Evolutionary conservation across 805 yeast genomes (phyloP).

Genomic region (Brettanomyces anomalus): DNA sequence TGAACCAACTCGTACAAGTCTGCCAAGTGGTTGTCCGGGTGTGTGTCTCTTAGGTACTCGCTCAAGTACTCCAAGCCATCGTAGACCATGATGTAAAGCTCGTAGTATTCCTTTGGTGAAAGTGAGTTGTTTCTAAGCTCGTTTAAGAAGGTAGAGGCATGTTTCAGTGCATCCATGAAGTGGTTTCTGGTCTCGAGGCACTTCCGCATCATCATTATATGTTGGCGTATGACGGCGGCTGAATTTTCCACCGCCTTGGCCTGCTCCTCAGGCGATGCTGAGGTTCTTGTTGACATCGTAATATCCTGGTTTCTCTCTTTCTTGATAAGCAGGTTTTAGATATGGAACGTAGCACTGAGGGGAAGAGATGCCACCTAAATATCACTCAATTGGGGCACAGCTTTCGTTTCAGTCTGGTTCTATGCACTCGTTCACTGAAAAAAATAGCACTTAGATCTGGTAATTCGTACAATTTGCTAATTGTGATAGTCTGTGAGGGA

Average conservation of each 20-base stretch:
- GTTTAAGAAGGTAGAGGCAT: slow-evolving; percentile 71
- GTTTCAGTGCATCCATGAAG: slow-evolving; percentile 81
- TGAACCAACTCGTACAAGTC: slow-evolving; percentile 93
- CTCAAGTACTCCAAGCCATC: slow-evolving; percentile 72
- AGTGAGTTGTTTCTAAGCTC: slow-evolving; percentile 71
- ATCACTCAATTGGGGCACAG: no score
- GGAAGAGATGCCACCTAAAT: no score
- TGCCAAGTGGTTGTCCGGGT: slow-evolving; percentile 65
- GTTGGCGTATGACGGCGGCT: slow-evolving; percentile 49
- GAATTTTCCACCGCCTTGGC: slow-evolving; percentile 33
- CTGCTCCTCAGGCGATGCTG: slow-evolving; percentile 19
- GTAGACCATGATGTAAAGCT: slow-evolving; percentile 72
- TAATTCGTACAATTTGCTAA: no score
- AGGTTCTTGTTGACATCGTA: neutral
- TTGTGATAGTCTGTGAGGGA: no score
- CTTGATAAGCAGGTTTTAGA: no score
- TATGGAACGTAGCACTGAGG: no score
- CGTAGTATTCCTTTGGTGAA: slow-evolving; percentile 90
- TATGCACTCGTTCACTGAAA: no score
- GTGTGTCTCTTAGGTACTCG: slow-evolving; percentile 53
- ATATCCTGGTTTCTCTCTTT: no score
- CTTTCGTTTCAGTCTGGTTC: no score
- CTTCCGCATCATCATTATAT: slow-evolving; percentile 67
- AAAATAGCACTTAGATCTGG: no score
- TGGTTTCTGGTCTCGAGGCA: slow-evolving; percentile 55